Evolutionary conservation across 1,284 basidiomycete species (phyloP).

Genomic region (Caloboletus firmus): DNA sequence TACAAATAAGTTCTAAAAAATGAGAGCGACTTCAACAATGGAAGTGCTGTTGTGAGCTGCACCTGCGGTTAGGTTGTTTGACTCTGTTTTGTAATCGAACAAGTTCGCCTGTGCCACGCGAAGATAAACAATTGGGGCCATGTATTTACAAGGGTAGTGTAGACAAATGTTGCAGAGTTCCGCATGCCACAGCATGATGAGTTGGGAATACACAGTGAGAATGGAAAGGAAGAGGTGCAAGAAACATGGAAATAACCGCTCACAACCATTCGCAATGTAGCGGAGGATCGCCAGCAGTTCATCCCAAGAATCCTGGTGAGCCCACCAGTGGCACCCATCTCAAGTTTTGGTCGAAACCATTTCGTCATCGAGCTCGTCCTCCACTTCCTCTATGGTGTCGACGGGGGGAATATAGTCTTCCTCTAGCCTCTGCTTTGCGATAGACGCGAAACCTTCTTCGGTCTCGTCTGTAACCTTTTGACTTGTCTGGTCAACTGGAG

Average conservation of each 20-base stretch:
- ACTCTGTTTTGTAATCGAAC: slow-evolving; percentile 22
- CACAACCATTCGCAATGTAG: slow-evolving; percentile 33
- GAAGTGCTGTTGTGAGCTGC: not conserved
- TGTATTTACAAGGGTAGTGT: not conserved
- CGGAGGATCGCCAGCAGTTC: slow-evolving; percentile 38
- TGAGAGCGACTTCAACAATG: not conserved
- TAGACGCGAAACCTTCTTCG: slow-evolving; percentile 35
- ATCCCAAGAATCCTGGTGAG: slow-evolving; percentile 29
- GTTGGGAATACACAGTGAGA: slow-evolving; percentile 10
- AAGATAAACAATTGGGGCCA: not conserved
- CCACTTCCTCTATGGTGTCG: slow-evolving; percentile 19
- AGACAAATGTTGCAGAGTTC: not conserved
- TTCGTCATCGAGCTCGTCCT: slow-evolving; percentile 28
- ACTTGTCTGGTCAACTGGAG: slow-evolving; percentile 17
- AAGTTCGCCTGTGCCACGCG: not conserved
- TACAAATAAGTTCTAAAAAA: slow-evolving; percentile 2
- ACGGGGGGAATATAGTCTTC: slow-evolving; percentile 23
- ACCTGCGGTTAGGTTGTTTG: slow-evolving; percentile 17
- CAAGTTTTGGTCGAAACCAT: slow-evolving; percentile 3
- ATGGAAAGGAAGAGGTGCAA: slow-evolving; percentile 46
- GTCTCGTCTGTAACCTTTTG: slow-evolving; percentile 32
- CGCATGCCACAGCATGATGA: slow-evolving; percentile 9
- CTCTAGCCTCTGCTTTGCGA: slow-evolving; percentile 34
- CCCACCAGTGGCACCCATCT: slow-evolving; percentile 16
- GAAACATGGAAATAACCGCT: slow-evolving; percentile 35